Evolutionary conservation across 1,284 basidiomycete species (phyloP).

Genomic region (Amylostereum chailletii): DNA sequence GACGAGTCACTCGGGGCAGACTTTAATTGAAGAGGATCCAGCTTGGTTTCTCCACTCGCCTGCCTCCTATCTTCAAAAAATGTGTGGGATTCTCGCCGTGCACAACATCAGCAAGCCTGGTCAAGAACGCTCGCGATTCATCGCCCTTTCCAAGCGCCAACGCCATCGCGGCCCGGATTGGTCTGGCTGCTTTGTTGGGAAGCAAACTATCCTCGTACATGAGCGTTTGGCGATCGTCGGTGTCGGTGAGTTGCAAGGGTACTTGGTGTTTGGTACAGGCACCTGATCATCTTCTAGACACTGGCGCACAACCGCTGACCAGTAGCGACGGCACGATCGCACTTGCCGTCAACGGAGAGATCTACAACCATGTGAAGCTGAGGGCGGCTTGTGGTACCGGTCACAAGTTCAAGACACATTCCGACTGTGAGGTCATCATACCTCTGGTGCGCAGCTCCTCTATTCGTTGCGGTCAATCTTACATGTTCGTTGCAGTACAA

Average conservation of each 20-base stretch:
- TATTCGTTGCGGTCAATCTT: neutral
- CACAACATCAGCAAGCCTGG: conserved; percentile 72
- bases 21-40: no score
- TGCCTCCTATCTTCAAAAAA: conserved; percentile 22
- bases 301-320: conserved; percentile 92
- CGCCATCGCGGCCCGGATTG: conserved; percentile 95
- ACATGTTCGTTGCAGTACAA: conserved; percentile 53
- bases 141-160: conserved; percentile 82
- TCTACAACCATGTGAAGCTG: conserved; percentile 93
- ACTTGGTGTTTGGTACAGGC: neutral
- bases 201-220: conserved; percentile 76
- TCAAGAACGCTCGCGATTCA: conserved; percentile 61
- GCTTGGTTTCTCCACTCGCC: neutral
- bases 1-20: no score
- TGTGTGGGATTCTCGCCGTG: conserved; percentile 88
- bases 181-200: conserved; percentile 88
- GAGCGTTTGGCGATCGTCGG: conserved; percentile 96
- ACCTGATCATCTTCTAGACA: conserved; percentile 47
- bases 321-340: conserved; percentile 82
- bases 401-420: conserved; percentile 92
- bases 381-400: conserved; percentile 58
- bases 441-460: conserved; percentile 56
- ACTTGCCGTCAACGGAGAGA: conserved; percentile 97
- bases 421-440: conserved; percentile 97
- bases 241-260: conserved; percentile 63